Evolutionary conservation across 2,329 filamentous ascomycete species (phyloP).

Genomic region (Calonectria leucothoes): DNA sequence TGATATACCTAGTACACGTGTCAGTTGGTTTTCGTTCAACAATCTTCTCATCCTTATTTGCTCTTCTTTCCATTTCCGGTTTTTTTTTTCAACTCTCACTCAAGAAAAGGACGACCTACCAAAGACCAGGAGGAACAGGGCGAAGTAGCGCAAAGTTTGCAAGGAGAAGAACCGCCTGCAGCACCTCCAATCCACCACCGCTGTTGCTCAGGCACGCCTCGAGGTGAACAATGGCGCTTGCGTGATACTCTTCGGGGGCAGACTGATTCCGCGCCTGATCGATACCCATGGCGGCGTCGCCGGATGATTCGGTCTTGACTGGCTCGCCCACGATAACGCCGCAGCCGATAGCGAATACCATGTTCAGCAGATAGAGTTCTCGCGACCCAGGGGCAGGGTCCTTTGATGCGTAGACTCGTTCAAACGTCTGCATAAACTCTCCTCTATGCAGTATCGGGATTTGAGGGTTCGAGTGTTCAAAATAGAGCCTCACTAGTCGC

Average conservation of each 20-base stretch:
- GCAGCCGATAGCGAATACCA: conserved; percentile 95
- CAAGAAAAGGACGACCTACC: conserved; percentile 61
- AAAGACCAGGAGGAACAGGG: conserved; percentile 91
- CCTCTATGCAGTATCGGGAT: conserved; percentile 91
- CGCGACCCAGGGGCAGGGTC: conserved; percentile 76
- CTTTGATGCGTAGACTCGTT: conserved; percentile 80
- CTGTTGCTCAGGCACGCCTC: conserved; percentile 88
- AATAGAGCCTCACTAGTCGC: conserved; percentile 84
- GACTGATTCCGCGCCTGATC: conserved; percentile 57
- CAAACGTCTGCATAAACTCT: conserved; percentile 91
- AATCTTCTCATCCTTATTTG: neutral
- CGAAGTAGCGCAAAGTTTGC: conserved; percentile 92
- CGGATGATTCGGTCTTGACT: conserved; percentile 59
- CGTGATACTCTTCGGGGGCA: conserved; percentile 96
- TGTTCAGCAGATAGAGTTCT: conserved; percentile 95
- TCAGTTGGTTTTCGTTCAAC: conserved; percentile 23
- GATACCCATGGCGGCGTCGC: conserved; percentile 42
- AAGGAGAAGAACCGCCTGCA: conserved; percentile 91
- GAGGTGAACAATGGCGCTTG: conserved; percentile 91
- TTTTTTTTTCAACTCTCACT: too few species aligned
- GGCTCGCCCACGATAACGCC: conserved; percentile 86
- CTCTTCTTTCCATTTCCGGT: neutral
- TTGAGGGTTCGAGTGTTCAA: conserved; percentile 96
- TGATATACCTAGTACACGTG: conserved; percentile 75
- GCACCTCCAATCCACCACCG: conserved; percentile 89